Base-by-base conservation (phyloP, 805 yeast species). In the Trichomonascus vanleenenianus region DNA sequence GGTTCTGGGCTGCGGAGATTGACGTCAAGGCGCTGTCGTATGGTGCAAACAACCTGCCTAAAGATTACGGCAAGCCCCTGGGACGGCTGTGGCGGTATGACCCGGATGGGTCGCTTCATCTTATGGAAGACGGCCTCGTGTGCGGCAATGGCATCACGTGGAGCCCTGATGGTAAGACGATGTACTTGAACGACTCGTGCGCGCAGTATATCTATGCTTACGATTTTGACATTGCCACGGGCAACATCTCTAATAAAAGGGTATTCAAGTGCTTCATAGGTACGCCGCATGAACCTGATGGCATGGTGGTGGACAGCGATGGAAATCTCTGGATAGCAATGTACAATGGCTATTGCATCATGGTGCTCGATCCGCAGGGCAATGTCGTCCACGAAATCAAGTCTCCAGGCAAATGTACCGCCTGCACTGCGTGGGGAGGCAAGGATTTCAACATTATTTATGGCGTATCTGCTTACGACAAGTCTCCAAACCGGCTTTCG, bases 71-170 rank as follows among this genome's bases (percentile, higher is more conserved):
- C 4, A 42, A 44, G 32, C 64, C 66, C 2, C 27, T 50, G 11
- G 68, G 67, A 8, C 49, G 64, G 25, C 55, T 64, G 20, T 64
- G 67, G 67, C 52, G 67, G 40, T 61, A 61, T 46, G 65, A 59
- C 42, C 62, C 64, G 7, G 67, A 64, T 46, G 66, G 66, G 4
- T 34, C 57, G 3, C 43, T 58, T 36, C 50, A 45, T 34, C 43
- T 43, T 40, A 54, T 64, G 60, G 63, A 52, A 31, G 51, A 49
- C 10, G 66, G 64, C 2, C 48, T 63, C 9, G 60, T 61, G 12
- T 62, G 66, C 48, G 63, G 65, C 10, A 87, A 87, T 59, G 93
- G 94, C 14, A 62, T 80, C 42, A 78, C 75, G 39, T 81, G 81
- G 78, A 54, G 59, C n/a, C 61, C 61, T 9, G 64, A 61, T 40